These are phyloP conservation scores for Pisolithus thermaeus DNA, from an alignment of 1,284 basidiomycete species.

Conservation along the genomic window DNA sequence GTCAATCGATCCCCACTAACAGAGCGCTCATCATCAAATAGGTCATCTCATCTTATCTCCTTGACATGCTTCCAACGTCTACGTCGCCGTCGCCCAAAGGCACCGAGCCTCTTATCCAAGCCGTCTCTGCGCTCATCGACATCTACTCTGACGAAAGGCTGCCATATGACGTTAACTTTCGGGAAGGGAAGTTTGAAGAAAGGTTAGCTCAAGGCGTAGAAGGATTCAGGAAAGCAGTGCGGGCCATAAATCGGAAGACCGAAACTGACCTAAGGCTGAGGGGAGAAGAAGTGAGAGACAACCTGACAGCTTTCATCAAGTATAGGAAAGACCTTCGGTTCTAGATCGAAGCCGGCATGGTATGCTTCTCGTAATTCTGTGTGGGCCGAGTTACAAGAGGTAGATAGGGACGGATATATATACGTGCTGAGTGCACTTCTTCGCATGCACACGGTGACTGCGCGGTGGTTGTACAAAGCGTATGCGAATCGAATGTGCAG, in stretches of 20 bases:
- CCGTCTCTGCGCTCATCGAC: conserved; percentile 85
- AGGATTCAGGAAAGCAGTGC: conserved; percentile 55
- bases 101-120: conserved; percentile 76
- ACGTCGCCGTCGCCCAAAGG: conserved; percentile 35
- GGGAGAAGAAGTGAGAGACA: conserved; percentile 75
- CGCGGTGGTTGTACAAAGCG: no score
- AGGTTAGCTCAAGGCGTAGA: conserved; percentile 49
- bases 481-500: no score
- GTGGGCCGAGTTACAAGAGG: background rate
- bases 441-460: no score
- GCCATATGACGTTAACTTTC: conserved; percentile 81
- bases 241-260: conserved; percentile 50
- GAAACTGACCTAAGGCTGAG: conserved; percentile 52
- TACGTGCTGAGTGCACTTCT: no score
- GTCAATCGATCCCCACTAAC: conserved; percentile 13
- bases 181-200: conserved; percentile 49
- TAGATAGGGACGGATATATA: no score
- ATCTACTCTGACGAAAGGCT: conserved; percentile 89
- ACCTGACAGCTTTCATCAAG: conserved; percentile 83
- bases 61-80: conserved; percentile 48
- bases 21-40: conserved; percentile 24
- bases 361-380: conserved; percentile 4
- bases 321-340: conserved; percentile 65
- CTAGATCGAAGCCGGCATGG: conserved; percentile 19
- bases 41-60: conserved; percentile 64